Base-by-base conservation (phyloP, 2,329 filamentous ascomycete species). In the Elsinoe fawcettii region DNA sequence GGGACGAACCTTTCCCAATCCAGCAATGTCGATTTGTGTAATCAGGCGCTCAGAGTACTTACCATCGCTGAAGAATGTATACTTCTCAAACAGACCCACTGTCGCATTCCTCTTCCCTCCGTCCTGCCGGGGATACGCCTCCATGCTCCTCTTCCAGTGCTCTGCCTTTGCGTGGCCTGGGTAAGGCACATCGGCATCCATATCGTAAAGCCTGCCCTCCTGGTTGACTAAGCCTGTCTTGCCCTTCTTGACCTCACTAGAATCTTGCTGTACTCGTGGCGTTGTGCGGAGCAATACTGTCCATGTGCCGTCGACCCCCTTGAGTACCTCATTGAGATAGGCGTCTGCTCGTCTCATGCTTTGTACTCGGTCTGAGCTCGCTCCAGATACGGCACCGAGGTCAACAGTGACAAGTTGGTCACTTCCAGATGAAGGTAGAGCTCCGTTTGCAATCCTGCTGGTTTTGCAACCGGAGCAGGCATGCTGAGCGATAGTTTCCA, bases 11-110 rank as follows among this genome's bases (percentile, higher is more conserved):
- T 5, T 30, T 30, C 5, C 27, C 27, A 30, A 9, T 30, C 27
- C 27, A 30, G 27, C 27, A 9, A 5, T 30, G 5, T 5, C 27
- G 27, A 9, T 11, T 32, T 9, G 25, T 32, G n/a, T 22, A 12
- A 51, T 5, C 6, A n/a, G 14, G 30, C 1, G 8, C 14, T 3
- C 9, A 22, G 6, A 25, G 12, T 20, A 75, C 80, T 65, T 74
- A 92, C 89, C 89, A 66, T 90, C 89, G 9, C 86, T 92, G 64
- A 99, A 87, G 75, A 91, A 97, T 70, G 96, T 87, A 71, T 99
- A 99, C 71, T 88, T 90, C 73, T 95, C 87, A 66, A 99, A 97
- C 43, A 95, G 73, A 3, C 82, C 77, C 27, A 78, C 70, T 34
- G n/a, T 62, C 55, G 61, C 66, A 59, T 80, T 77, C 14, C 34